These are phyloP conservation scores for Shiraia sp. DNA, from an alignment of 2,329 filamentous ascomycete species.

Conservation along the genomic window DNA sequence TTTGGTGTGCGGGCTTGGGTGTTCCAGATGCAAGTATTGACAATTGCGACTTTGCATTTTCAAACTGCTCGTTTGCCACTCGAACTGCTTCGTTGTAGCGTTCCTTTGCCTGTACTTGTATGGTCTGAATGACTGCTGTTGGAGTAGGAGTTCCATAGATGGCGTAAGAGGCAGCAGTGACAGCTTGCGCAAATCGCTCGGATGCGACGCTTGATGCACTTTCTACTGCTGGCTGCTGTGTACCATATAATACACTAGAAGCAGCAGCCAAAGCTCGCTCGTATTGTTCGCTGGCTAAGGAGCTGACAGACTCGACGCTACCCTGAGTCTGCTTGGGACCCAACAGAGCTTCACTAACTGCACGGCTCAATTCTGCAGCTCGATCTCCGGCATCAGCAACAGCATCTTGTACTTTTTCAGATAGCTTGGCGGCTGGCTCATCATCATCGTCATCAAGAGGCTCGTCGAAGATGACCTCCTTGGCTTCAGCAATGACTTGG, in stretches of 20 bases:
- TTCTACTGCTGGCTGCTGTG: constrained; percentile 45
- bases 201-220: constrained; percentile 56
- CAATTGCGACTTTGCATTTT: constrained; percentile 66
- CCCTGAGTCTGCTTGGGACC: constrained; percentile 52
- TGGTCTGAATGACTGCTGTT: constrained; percentile 49
- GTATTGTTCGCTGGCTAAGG: constrained; percentile 61
- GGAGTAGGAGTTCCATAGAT: constrained; percentile 58
- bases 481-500: constrained; percentile 53
- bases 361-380: constrained; percentile 58
- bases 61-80: constrained; percentile 68
- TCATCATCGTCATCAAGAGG: constrained; percentile 53
- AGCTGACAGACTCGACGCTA: constrained; percentile 55
- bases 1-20: constrained; percentile 69
- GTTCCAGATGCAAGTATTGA: constrained; percentile 70
- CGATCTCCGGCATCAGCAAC: constrained; percentile 57
- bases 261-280: constrained; percentile 61
- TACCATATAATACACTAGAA: constrained; percentile 60
- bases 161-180: constrained; percentile 62
- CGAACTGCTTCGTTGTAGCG: constrained; percentile 69
- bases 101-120: constrained; percentile 54
- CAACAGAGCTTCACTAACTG: constrained; percentile 60
- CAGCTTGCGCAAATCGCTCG: constrained; percentile 60
- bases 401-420: constrained; percentile 56
- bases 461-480: constrained; percentile 55
- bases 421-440: constrained; percentile 52